phyloP scores from a whole-genome alignment of 305 asterid species.

The Solanum hybrid region DNA sequence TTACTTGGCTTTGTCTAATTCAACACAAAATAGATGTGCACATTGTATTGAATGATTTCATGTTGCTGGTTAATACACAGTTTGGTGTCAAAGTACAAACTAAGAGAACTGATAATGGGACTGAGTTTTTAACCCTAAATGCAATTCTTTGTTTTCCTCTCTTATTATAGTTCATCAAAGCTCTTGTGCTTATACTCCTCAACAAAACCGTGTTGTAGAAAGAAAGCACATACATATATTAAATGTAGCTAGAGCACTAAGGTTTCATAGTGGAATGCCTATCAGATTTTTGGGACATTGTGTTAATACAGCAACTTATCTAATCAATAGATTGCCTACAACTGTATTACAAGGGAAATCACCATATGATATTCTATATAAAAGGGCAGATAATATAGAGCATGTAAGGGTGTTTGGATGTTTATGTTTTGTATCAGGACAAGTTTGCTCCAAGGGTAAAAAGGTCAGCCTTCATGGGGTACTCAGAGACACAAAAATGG shows the following conservation, averaged over 20 bases:
- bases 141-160: neutral
- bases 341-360: neutral
- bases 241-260: neutral
- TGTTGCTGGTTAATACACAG: neutral
- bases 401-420: neutral
- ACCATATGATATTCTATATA: neutral
- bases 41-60: neutral
- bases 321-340: fast-evolving
- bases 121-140: no score
- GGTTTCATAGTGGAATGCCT: neutral
- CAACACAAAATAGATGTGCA: neutral
- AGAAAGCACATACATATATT: neutral
- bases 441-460: neutral
- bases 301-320: neutral
- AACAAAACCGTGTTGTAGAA: neutral
- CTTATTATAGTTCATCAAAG: neutral
- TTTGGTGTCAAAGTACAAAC: neutral
- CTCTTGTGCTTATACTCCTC: neutral
- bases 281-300: neutral
- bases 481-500: neutral
- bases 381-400: neutral
- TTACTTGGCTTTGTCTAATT: neutral
- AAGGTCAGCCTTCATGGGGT: neutral
- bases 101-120: no score
- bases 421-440: neutral